These are phyloP conservation scores for Colletotrichum sp. DNA, from an alignment of 2,329 filamentous ascomycete species.

Conservation along the genomic window DNA sequence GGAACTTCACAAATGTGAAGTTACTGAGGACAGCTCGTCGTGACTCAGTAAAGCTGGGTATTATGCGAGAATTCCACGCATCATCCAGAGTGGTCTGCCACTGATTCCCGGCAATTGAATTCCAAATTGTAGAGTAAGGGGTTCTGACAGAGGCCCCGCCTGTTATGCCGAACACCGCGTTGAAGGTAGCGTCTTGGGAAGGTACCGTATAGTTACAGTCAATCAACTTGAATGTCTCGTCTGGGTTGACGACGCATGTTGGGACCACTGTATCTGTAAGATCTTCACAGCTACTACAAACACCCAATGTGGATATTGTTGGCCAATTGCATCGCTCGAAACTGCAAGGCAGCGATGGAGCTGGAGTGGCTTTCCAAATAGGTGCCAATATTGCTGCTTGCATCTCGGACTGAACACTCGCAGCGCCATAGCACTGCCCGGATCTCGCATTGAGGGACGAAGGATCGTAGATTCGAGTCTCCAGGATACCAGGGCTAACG, in stretches of 20 bases:
- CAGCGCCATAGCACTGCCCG: background rate
- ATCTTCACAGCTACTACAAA: background rate
- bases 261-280: background rate
- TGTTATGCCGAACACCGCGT: background rate
- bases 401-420: background rate
- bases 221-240: background rate
- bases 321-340: background rate
- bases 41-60: no score
- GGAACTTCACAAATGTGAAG: background rate
- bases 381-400: background rate
- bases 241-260: background rate
- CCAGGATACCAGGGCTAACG: background rate
- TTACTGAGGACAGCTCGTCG: background rate
- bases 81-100: background rate
- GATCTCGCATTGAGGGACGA: background rate
- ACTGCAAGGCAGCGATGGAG: background rate
- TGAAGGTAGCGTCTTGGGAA: background rate
- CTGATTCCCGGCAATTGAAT: background rate
- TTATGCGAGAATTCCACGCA: no score
- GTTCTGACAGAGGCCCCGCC: background rate
- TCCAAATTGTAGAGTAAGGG: background rate
- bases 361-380: background rate
- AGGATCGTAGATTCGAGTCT: background rate
- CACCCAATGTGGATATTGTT: background rate
- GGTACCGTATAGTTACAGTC: background rate